Evolutionary conservation across 2,329 filamentous ascomycete species (phyloP), one percentile per base, ranked within the genome.

Genomic region (Thielaviopsis cerberus): DNA sequence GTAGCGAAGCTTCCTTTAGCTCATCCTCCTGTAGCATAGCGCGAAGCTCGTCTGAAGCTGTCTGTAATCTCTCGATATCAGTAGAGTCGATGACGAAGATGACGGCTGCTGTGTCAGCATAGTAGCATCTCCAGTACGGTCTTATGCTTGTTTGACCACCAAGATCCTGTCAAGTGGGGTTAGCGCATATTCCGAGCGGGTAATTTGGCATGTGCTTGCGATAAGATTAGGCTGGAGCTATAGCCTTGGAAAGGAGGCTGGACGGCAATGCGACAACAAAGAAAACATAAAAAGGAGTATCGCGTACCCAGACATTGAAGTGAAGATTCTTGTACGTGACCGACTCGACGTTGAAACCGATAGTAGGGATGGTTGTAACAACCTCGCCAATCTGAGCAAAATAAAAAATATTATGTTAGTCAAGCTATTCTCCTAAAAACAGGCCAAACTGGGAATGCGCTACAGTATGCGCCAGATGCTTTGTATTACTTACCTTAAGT

Each of bases 221-320:
- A n/a, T n/a, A n/a, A n/a, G n/a, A n/a, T n/a, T n/a, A n/a, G n/a
- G n/a, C n/a, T n/a, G n/a, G n/a, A n/a, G n/a, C n/a, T n/a, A n/a
- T n/a, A n/a, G n/a, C n/a, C n/a, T n/a, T n/a, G n/a, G n/a, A n/a
- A n/a, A n/a, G n/a, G n/a, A n/a, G n/a, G n/a, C n/a, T n/a, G n/a
- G n/a, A n/a, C n/a, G n/a, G n/a, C n/a, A n/a, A n/a, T n/a, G n/a
- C n/a, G n/a, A n/a, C n/a, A n/a, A n/a, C n/a, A n/a, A n/a, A n/a
- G n/a, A n/a, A n/a, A n/a, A n/a, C n/a, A n/a, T n/a, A n/a, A n/a
- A n/a, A n/a, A n/a, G n/a, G n/a, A n/a, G n/a, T n/a, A n/a, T n/a
- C n/a, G n/a, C n/a, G n/a, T n/a, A n/a, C n/a, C 92, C 92, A 98
- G 67, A 98, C 92, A 68, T 97, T 97, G 71, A 98, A 94, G 71